Evolutionary conservation across 2,329 filamentous ascomycete species (phyloP).

Genomic region (Hymenoscyphus fructigenus): DNA sequence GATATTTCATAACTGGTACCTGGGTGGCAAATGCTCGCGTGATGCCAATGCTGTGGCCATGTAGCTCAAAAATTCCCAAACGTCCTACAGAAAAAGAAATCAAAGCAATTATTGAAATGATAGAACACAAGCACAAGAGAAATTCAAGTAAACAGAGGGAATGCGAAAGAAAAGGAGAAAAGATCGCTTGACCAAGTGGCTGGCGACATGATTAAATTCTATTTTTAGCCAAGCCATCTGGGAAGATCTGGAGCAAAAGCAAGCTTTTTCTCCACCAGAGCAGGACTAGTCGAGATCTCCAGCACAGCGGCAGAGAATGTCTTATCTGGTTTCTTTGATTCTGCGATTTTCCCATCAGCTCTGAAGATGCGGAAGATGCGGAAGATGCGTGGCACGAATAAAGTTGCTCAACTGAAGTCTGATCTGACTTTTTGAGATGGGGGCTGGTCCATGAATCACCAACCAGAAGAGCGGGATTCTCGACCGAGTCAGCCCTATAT

Average conservation of each 20-base stretch:
- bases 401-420: background rate
- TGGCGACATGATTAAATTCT: background rate
- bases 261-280: background rate
- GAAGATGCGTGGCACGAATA: background rate
- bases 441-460: background rate
- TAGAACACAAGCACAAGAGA: background rate
- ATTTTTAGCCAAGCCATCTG: background rate
- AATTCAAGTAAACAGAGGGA: too few relatives aligned
- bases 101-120: background rate
- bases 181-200: background rate
- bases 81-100: background rate
- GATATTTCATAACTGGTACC: background rate
- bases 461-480: background rate
- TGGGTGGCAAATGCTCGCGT: background rate
- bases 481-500: background rate
- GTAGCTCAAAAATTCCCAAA: background rate
- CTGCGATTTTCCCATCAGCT: too few relatives aligned
- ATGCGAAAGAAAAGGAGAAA: background rate
- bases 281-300: background rate
- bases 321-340: too few relatives aligned
- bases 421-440: too few relatives aligned
- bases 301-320: too few relatives aligned
- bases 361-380: too few relatives aligned
- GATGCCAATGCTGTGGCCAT: background rate
- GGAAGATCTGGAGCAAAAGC: background rate